Evolutionary conservation across 306 rosid species (phyloP).

Genomic region (Quercus parvula): DNA sequence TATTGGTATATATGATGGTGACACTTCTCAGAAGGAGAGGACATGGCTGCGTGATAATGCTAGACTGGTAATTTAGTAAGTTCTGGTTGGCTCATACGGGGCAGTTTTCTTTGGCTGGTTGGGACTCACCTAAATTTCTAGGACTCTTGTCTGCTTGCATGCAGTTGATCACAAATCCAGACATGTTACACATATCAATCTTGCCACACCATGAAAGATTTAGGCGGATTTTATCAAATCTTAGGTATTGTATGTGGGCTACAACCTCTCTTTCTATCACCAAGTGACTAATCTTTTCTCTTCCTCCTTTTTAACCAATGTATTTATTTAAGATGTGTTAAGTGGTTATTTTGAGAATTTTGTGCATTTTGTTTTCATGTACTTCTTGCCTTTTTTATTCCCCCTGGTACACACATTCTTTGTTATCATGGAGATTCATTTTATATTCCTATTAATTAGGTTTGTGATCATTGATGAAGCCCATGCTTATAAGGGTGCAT

Average conservation of each 20-base stretch:
- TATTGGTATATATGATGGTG: conserved; percentile 92
- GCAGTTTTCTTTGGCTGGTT: conserved; percentile 14
- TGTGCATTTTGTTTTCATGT: neutral
- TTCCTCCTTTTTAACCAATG: neutral
- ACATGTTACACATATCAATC: conserved; percentile 91
- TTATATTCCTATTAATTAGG: conserved; percentile 39
- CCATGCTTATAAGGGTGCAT: conserved; percentile 91
- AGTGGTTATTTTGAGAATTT: conserved; percentile 16
- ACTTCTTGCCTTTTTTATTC: neutral
- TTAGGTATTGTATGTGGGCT: conserved; percentile 51
- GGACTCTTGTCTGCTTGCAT: conserved; percentile 24
- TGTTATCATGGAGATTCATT: conserved; percentile 1
- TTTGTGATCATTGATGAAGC: conserved; percentile 90
- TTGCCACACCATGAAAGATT: conserved; percentile 74
- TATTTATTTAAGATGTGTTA: conserved; percentile 1
- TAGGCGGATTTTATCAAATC: conserved; percentile 73
- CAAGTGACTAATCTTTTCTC: neutral
- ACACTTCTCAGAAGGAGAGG: conserved; percentile 68
- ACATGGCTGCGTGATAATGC: conserved; percentile 64
- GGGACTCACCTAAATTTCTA: conserved; percentile 22
- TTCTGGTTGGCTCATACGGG: conserved; percentile 6
- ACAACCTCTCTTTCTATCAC: conserved; percentile 4
- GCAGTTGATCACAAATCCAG: conserved; percentile 98
- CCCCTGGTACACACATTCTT: neutral
- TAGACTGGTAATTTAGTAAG: conserved; percentile 66